phyloP scores from a whole-genome alignment of 371 early-diverging fungal species.

The Sporodiniella umbellata region DNA sequence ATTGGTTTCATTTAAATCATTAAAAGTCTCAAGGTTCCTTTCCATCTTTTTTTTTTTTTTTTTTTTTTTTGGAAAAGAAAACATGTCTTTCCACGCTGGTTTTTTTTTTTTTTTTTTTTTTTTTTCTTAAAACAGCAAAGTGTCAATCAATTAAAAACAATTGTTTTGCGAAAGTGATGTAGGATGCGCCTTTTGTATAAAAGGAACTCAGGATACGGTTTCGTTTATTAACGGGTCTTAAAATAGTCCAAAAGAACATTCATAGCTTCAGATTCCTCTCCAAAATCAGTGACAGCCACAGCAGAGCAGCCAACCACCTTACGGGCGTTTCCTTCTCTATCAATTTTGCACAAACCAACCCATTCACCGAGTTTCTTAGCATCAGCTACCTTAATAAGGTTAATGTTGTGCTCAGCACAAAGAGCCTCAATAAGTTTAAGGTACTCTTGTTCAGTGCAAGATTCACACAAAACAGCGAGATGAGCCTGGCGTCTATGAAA shows the following conservation, averaged over 20 bases:
- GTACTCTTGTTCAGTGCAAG: slow-evolving; percentile 93
- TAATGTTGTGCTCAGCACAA: slow-evolving; percentile 96
- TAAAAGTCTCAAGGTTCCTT: background rate
- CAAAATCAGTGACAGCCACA: slow-evolving; percentile 93
- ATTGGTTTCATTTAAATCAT: slow-evolving; percentile 51
- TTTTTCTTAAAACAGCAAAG: too few species aligned
- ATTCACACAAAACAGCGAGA: slow-evolving; percentile 91
- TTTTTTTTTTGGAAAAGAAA: background rate
- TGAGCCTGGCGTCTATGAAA: slow-evolving; percentile 62
- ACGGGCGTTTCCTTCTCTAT: slow-evolving; percentile 95
- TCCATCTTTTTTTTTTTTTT: background rate
- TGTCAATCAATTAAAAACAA: too few species aligned
- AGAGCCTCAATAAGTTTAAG: slow-evolving; percentile 94
- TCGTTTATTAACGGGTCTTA: slow-evolving; percentile 69
- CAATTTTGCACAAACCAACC: slow-evolving; percentile 98
- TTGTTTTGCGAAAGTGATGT: too few species aligned
- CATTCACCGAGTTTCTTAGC: slow-evolving; percentile 98
- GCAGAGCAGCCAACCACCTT: slow-evolving; percentile 94
- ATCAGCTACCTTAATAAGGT: slow-evolving; percentile 93
- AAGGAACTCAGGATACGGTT: too few species aligned
- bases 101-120: too few species aligned
- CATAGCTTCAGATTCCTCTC: slow-evolving; percentile 96
- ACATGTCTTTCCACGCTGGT: too few species aligned
- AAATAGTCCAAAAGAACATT: slow-evolving; percentile 91
- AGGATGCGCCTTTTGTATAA: too few species aligned